phyloP scores from a whole-genome alignment of 805 yeast genomes.

The Suhomyces sp. region DNA sequence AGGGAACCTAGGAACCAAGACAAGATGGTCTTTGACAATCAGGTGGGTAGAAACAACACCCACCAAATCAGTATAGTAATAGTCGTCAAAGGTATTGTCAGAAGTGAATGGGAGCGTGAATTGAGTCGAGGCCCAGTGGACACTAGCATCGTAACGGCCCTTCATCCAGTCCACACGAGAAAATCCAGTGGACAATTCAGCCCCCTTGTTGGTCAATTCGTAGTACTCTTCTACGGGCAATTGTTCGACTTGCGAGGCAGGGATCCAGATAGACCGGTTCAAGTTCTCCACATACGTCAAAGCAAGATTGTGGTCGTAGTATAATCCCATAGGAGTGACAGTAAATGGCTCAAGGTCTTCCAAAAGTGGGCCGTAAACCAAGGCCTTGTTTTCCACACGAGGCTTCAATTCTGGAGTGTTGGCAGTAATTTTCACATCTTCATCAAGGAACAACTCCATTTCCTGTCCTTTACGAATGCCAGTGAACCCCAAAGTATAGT shows the following conservation, averaged over 20 bases:
- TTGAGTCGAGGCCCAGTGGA: conserved; percentile 58
- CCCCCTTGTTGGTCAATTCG: conserved; percentile 74
- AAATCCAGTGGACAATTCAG: conserved; percentile 65
- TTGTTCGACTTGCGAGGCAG: conserved; percentile 70
- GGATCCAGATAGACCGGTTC: conserved; percentile 80
- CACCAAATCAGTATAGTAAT: conserved; percentile 82
- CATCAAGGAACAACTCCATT: conserved; percentile 28
- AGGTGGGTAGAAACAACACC: conserved; percentile 87
- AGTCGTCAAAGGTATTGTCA: conserved; percentile 40
- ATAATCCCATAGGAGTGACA: conserved; percentile 48
- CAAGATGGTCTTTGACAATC: conserved; percentile 41
- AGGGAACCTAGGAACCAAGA: conserved; percentile 87
- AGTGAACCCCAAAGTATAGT: conserved; percentile 42
- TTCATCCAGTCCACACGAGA: conserved; percentile 76
- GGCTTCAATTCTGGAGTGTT: conserved; percentile 33
- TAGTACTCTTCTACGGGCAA: conserved; percentile 81
- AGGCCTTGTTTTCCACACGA: conserved; percentile 34
- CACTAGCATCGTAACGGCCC: conserved; percentile 45
- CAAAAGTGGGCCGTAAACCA: conserved; percentile 56
- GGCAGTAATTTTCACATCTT: conserved; percentile 13
- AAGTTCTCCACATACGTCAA: conserved; percentile 57
- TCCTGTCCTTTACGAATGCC: conserved; percentile 50
- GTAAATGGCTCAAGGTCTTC: conserved; percentile 45
- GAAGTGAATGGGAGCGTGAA: conserved; percentile 56
- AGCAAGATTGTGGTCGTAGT: conserved; percentile 66